Conservation (phyloP, 768 basidiomycete genomes). For the Agrocybe pediades region DNA sequence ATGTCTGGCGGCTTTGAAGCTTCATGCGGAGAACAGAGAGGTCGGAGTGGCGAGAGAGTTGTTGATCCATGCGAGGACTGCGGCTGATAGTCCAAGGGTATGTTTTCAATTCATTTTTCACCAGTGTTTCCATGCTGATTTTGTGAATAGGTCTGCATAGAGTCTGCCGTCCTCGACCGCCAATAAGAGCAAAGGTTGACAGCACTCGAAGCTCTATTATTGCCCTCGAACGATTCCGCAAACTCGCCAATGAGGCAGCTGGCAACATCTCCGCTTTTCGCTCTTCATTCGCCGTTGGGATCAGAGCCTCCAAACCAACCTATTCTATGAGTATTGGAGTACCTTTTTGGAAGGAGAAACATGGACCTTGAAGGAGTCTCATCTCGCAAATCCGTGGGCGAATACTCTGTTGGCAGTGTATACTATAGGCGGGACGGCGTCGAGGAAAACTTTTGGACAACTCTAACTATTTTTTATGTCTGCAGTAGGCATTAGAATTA, state of each 20-base stretch:
- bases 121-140: neutral
- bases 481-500: too few species aligned
- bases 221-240: conserved; percentile 83
- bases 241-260: conserved; percentile 74
- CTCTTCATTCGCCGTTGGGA: conserved; percentile 77
- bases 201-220: conserved; percentile 76
- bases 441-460: too few species aligned
- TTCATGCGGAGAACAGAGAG: conserved; percentile 95
- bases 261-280: conserved; percentile 69
- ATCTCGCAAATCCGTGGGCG: conserved; percentile 81
- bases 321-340: conserved; percentile 87
- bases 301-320: conserved; percentile 87
- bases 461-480: too few species aligned
- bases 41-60: conserved; percentile 84
- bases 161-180: conserved; percentile 93
- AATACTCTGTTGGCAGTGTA: conserved; percentile 91
- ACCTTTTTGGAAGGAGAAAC: conserved; percentile 84
- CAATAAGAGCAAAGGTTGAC: conserved; percentile 76
- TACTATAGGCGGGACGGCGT: too few species aligned
- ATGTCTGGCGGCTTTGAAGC: conserved; percentile 96
- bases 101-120: conserved; percentile 25
- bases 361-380: conserved; percentile 91
- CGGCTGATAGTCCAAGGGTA: conserved; percentile 91
- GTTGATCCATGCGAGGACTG: conserved; percentile 85
- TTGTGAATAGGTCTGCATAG: conserved; percentile 91